Percentiles rank a stretch among this genome's conserved stretches.
These are phyloP conservation scores for Dimocarpus longan DNA, from an alignment of 345 rosid species.

Conservation along the genomic window DNA sequence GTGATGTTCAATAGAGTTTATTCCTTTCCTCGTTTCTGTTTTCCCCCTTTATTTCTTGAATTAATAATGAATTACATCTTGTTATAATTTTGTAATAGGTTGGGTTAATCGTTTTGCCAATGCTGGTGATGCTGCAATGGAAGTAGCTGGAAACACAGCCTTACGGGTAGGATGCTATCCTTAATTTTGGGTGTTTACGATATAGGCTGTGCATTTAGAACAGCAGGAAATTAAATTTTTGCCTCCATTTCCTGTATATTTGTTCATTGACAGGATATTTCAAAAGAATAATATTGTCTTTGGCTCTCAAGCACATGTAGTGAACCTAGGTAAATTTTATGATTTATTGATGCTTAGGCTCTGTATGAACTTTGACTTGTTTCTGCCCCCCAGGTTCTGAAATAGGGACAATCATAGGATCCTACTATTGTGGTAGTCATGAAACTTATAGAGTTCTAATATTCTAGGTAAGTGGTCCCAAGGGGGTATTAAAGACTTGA, in stretches of 20 bases:
- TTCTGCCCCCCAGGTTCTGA: background rate
- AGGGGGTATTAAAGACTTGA: background rate
- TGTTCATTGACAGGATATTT: background rate
- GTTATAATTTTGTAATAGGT: conserved; percentile 50
- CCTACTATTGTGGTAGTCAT: background rate
- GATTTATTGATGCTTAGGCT: background rate
- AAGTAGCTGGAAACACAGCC: conserved; percentile 87
- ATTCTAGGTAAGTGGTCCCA: background rate
- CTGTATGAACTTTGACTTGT: background rate
- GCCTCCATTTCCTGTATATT: background rate
- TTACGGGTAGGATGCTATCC: conserved; percentile 54
- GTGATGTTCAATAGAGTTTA: background rate
- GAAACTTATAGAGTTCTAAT: background rate
- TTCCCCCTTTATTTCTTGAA: background rate
- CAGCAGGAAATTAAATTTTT: background rate
- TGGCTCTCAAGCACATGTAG: background rate
- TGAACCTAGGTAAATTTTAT: background rate
- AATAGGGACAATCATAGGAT: background rate
- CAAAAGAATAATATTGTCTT: background rate
- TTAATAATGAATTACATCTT: conserved; percentile 8
- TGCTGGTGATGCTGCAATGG: conserved; percentile 90
- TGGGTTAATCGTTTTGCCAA: conserved; percentile 99
- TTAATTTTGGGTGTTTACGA: conserved; percentile 7
- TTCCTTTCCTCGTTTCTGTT: background rate
- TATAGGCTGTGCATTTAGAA: background rate